A percentile compares a stretch with the other conserved stretches of the same genome.
Evolutionary conservation across 106 monocot species (phyloP).

Genomic region (Xerophyta viscosa): DNA sequence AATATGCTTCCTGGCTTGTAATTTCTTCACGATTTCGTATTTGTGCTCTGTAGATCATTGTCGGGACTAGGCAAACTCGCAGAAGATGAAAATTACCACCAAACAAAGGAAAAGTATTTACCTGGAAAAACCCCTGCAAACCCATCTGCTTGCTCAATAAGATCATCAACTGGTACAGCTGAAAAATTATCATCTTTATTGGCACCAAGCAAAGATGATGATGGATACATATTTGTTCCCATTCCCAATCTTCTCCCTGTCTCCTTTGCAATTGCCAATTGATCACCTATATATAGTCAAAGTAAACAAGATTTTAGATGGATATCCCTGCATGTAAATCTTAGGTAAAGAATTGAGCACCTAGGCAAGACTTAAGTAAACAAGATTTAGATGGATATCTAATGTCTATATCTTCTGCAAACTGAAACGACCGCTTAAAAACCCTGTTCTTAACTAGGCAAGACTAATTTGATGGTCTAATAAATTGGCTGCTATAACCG

Average conservation of each 20-base stretch:
- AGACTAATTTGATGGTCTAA: too few species aligned
- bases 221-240: conserved; percentile 98
- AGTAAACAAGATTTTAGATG: neutral
- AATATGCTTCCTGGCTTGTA: conserved; percentile 89
- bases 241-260: conserved; percentile 87
- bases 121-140: conserved; percentile 98
- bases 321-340: too few species aligned
- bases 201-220: conserved; percentile 76
- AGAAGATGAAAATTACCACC: neutral
- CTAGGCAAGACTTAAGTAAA: too few species aligned
- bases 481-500: too few species aligned
- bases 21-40: conserved; percentile 82
- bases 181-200: conserved; percentile 71
- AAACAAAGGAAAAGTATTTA: conserved; percentile 5
- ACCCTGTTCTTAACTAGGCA: too few species aligned
- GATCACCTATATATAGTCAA: conserved; percentile 51
- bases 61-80: neutral
- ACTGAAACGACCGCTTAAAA: too few species aligned
- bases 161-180: conserved; percentile 82
- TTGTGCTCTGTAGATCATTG: conserved; percentile 62
- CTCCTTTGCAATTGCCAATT: conserved; percentile 90
- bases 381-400: too few species aligned
- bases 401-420: too few species aligned
- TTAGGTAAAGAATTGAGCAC: too few species aligned
- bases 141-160: conserved; percentile 95